Percentiles rank a stretch among this genome's conserved stretches.
These are phyloP conservation scores for Aspergillus sp. DNA, from an alignment of 2,329 filamentous ascomycete species.

Conservation along the genomic window DNA sequence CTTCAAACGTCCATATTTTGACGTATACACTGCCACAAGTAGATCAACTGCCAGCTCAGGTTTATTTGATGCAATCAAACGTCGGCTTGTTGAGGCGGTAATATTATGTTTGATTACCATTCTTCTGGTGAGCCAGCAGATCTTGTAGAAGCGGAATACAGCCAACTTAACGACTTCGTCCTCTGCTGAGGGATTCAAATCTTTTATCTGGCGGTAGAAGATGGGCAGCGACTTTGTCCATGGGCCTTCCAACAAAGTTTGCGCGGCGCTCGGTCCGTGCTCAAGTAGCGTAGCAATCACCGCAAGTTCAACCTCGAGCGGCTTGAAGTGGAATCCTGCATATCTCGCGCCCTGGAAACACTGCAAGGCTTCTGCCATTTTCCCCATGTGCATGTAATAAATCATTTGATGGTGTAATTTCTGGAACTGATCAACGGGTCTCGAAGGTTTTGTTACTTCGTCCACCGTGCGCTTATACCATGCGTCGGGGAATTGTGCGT, in stretches of 20 bases:
- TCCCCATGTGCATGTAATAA: constrained; percentile 38
- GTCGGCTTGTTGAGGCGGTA: constrained; percentile 27
- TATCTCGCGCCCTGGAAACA: constrained; percentile 30
- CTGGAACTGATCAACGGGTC: constrained; percentile 32
- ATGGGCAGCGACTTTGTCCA: constrained; percentile 28
- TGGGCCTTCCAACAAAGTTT: constrained; percentile 33
- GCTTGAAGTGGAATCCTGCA: constrained; percentile 31
- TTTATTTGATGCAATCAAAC: constrained; percentile 27
- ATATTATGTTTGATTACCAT: constrained; percentile 39
- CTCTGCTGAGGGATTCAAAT: constrained; percentile 22
- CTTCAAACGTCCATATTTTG: constrained; percentile 32
- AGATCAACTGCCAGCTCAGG: constrained; percentile 33
- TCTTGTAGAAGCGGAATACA: constrained; percentile 40
- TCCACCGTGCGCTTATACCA: constrained; percentile 36
- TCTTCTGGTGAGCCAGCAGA: constrained; percentile 33
- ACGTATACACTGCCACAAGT: constrained; percentile 37
- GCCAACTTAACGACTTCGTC: constrained; percentile 35
- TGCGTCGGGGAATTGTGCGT: constrained; percentile 12
- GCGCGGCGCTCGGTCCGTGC: constrained; percentile 30
- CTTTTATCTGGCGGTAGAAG: constrained; percentile 38
- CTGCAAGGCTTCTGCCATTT: constrained; percentile 31
- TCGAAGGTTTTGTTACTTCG: constrained; percentile 25
- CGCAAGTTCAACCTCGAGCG: constrained; percentile 38
- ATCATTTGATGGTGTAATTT: constrained; percentile 39
- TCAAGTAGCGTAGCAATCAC: constrained; percentile 37